Base-by-base conservation (phyloP, 345 rosid species). In the Brassica nigra region DNA sequence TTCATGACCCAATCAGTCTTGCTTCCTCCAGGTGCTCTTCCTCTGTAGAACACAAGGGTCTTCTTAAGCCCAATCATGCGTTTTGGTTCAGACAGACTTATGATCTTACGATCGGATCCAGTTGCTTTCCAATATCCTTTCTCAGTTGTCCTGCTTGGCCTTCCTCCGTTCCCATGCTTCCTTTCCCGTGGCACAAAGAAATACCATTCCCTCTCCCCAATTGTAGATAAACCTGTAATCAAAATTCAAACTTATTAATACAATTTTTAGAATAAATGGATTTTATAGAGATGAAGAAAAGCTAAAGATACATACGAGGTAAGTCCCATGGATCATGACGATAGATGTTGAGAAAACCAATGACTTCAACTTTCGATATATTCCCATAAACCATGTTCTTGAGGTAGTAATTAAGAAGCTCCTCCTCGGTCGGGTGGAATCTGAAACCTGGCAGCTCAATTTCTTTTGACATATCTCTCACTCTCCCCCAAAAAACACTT, bases 1-100 rank as follows among this genome's bases (percentile, higher is more conserved):
- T 91, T 95, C 98, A 95, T 95, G 62, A 95, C 87, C 99, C 99
- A 95, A 72, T 95, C 97, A 34, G 99, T 92, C 78, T 87, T 95
- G 81, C 16, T 59, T 15, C 99, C 99, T 62, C 84, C 86, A 0
- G 98, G 99, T 1, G 99, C 97, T 83, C 95, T 88, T 10, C 99
- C 99, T 80, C 69, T 39, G 18, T 92, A 95, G 87, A 95, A 95
- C 80, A 95, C 99, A 36, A 95, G 97, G 4, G 97, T 95, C 79
- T 95, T 95, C 82, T 87, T 89, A 2, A 92, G 78, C 37, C 99
- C 99, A 16, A 95, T 81, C 1, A 89, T 58, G 78, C 89, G 89
- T 76, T 92, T 92, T 3, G 89, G 92, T 2, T 86, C 97, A 1
- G 94, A 84, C 11, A 88, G 75, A 77, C 87, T 88, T 70, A 89